Percentiles rank a stretch among this genome's conserved stretches.
Evolutionary conservation across 352 stramenopile species (phyloP).

Genomic region (Detonula confervacea): DNA sequence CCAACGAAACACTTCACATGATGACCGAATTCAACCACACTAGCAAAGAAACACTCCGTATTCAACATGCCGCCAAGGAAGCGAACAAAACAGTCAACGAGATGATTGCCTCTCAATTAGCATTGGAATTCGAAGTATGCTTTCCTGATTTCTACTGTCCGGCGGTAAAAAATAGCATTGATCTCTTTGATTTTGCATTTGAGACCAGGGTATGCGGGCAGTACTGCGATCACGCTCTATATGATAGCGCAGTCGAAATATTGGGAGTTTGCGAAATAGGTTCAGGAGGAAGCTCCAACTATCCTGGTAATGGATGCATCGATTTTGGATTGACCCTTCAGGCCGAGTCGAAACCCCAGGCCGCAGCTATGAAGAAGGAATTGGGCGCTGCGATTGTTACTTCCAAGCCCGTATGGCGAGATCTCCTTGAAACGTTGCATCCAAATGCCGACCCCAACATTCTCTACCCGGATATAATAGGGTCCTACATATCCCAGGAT

Average conservation of each 20-base stretch:
- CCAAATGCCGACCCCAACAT: not conserved
- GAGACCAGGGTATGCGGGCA: not conserved
- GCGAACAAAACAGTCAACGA: not conserved
- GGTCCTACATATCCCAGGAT: not conserved
- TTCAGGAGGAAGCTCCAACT: not conserved
- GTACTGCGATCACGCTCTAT: not conserved
- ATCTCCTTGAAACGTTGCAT: not conserved
- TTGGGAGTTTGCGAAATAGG: not conserved
- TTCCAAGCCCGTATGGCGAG: not conserved
- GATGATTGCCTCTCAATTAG: not conserved
- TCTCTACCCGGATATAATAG: not conserved
- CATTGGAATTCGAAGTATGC: constrained; percentile 3
- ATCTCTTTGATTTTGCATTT: not conserved
- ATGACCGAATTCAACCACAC: constrained; percentile 1
- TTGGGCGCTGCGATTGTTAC: not conserved
- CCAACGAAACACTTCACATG: not conserved
- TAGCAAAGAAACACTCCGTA: not conserved
- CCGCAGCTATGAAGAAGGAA: not conserved
- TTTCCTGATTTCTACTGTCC: not conserved
- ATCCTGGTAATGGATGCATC: not conserved
- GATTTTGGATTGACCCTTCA: constrained; percentile 6
- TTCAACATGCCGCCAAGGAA: not conserved
- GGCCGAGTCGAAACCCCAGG: not conserved
- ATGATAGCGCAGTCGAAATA: not conserved
- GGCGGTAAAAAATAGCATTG: not conserved